Percentiles rank a stretch among this genome's conserved stretches.
phyloP scores from a whole-genome alignment of 148 eudicot species.

The Heliamphora exappendiculata region DNA sequence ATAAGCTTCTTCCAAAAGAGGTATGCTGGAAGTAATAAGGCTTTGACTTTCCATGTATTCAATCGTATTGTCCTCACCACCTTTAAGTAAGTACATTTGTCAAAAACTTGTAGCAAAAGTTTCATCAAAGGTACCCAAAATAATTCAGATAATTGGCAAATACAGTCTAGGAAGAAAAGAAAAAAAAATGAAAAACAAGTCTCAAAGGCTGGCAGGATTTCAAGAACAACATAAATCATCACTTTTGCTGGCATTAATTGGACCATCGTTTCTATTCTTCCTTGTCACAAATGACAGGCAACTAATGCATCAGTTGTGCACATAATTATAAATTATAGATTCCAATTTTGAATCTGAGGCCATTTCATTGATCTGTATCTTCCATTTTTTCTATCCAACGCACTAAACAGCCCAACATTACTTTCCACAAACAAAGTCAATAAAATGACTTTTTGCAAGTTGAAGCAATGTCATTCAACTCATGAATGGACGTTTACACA shows the following conservation, averaged over 20 bases:
- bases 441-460: not conserved
- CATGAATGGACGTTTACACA: not conserved
- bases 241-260: not conserved
- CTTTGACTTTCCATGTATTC: constrained; percentile 77
- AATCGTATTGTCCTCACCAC: constrained; percentile 86
- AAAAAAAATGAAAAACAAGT: not conserved
- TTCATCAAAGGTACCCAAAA: not conserved
- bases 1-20: constrained; percentile 85
- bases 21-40: constrained; percentile 48
- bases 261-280: not conserved
- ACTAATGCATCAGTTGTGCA: not conserved
- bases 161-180: not conserved
- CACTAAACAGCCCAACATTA: not conserved
- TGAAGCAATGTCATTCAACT: not conserved
- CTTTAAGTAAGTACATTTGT: constrained; percentile 27
- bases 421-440: not conserved
- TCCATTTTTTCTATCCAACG: not conserved
- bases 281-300: not conserved
- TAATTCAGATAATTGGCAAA: not conserved
- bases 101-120: not conserved
- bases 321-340: not conserved
- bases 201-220: constrained; percentile 2
- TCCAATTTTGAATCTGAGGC: not conserved
- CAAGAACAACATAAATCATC: not conserved
- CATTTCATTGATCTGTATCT: not conserved